Evolutionary conservation across 805 yeast species (phyloP).

Genomic region (Candida pseudoglaebosa): DNA sequence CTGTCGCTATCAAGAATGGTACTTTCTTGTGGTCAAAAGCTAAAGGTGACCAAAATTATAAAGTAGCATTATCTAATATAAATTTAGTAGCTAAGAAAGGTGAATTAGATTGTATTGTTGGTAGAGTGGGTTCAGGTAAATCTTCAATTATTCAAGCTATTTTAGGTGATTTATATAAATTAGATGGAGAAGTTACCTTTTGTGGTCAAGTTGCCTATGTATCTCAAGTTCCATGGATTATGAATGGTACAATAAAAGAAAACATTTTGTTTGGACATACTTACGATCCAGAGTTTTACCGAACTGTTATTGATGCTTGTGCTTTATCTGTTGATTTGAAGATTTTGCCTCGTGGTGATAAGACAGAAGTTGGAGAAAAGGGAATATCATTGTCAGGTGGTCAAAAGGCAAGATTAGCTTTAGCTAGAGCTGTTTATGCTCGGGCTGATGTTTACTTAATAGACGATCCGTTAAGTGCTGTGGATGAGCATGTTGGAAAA

Average conservation of each 20-base stretch:
- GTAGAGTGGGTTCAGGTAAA: conserved; percentile 88
- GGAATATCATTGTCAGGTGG: conserved; percentile 97
- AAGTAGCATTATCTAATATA: conserved; percentile 62
- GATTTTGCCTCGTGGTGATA: conserved; percentile 83
- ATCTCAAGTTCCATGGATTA: conserved; percentile 94
- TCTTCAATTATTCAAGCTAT: conserved; percentile 76
- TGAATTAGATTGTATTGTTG: conserved; percentile 79
- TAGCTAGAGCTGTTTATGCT: conserved; percentile 94
- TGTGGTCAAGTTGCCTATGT: conserved; percentile 85
- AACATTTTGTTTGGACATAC: conserved; percentile 88
- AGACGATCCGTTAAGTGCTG: conserved; percentile 94
- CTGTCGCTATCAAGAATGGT: conserved; percentile 59
- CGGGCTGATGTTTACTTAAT: conserved; percentile 87
- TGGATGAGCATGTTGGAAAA: conserved; percentile 93
- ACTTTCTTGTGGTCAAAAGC: conserved; percentile 77
- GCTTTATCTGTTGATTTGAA: conserved; percentile 77
- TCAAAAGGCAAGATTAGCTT: conserved; percentile 90
- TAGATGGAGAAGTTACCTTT: conserved; percentile 65
- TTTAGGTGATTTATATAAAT: conserved; percentile 77
- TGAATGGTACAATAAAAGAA: conserved; percentile 90
- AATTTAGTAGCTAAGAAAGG: conserved; percentile 67
- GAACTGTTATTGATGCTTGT: conserved; percentile 80
- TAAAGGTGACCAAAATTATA: conserved; percentile 52
- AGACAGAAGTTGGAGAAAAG: conserved; percentile 92
- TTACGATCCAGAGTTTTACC: conserved; percentile 77